A percentile compares a stretch with the other conserved stretches of the same genome.
Conservation (phyloP, 441 rosid genomes). For the Croton laevigatus region DNA sequence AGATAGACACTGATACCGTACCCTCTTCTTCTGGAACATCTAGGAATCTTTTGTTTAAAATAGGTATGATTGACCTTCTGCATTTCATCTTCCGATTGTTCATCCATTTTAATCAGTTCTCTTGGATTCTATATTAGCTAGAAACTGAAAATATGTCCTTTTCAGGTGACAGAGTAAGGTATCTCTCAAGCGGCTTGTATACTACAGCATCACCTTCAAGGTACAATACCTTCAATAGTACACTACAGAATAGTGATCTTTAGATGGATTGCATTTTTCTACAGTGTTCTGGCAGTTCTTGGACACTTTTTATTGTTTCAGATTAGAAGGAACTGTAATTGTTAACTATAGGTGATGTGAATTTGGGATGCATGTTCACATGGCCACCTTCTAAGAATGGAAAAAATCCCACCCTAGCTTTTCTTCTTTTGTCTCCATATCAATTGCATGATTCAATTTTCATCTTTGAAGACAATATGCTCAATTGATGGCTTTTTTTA, state of each 20-base stretch:
- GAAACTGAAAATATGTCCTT: conserved; percentile 25
- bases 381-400: too few relatives aligned
- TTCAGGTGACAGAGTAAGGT: conserved; percentile 83
- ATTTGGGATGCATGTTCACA: background rate
- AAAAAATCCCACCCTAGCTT: too few relatives aligned
- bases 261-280: background rate
- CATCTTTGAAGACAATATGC: background rate
- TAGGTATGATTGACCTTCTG: conserved; percentile 38
- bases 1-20: conserved; percentile 46
- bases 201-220: conserved; percentile 47
- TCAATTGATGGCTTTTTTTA: background rate
- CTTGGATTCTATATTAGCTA: conserved; percentile 27
- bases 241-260: too few relatives aligned
- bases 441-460: background rate
- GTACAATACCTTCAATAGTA: conserved; percentile 24
- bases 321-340: background rate
- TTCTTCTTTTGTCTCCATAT: background rate
- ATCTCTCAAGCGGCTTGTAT: conserved; percentile 43
- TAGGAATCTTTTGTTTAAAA: conserved; percentile 50
- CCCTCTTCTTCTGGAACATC: conserved; percentile 50
- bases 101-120: conserved; percentile 10
- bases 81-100: conserved; percentile 12
- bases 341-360: background rate
- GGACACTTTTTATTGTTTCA: background rate
- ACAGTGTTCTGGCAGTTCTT: background rate